Evolutionary conservation across 2,329 filamentous ascomycete genomes (phyloP).

Genomic region (Parafenestella ontariensis): DNA sequence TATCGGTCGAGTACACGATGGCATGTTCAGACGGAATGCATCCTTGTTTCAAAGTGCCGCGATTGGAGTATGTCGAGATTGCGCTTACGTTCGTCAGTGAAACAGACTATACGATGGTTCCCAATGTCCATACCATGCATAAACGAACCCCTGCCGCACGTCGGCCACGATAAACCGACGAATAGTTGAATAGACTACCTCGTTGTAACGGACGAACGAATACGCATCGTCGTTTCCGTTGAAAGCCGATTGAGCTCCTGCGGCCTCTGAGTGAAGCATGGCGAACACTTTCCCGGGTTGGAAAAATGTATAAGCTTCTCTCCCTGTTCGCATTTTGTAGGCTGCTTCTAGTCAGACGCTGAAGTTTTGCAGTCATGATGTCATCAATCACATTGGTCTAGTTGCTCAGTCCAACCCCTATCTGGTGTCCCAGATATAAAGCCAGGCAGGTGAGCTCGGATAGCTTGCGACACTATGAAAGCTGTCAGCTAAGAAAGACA

Average conservation of each 20-base stretch:
- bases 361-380: too few relatives aligned
- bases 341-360: slow-evolving; percentile 3
- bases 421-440: slow-evolving; percentile 6
- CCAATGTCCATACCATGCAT: slow-evolving; percentile 26
- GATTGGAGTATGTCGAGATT: slow-evolving; percentile 50
- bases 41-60: slow-evolving; percentile 47
- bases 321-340: slow-evolving; percentile 26
- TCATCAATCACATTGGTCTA: slow-evolving; percentile 10
- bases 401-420: slow-evolving; percentile 8
- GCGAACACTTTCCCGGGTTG: slow-evolving; percentile 26
- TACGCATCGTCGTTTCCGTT: slow-evolving; percentile 6
- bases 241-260: background rate
- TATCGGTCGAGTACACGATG: slow-evolving; percentile 38
- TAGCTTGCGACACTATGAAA: background rate
- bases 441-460: background rate
- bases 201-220: slow-evolving; percentile 19
- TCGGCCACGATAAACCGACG: slow-evolving; percentile 36
- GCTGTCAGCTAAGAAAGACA: background rate
- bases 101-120: background rate
- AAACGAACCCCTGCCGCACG: slow-evolving; percentile 25
- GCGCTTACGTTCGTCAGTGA: slow-evolving; percentile 33
- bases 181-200: slow-evolving; percentile 28
- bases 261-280: slow-evolving; percentile 27
- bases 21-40: slow-evolving; percentile 49
- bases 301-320: slow-evolving; percentile 25